Percentiles rank a stretch among this genome's conserved stretches.
Evolutionary conservation across 1,284 basidiomycete genomes (phyloP).

Genomic region (Leccinum fuscescens): DNA sequence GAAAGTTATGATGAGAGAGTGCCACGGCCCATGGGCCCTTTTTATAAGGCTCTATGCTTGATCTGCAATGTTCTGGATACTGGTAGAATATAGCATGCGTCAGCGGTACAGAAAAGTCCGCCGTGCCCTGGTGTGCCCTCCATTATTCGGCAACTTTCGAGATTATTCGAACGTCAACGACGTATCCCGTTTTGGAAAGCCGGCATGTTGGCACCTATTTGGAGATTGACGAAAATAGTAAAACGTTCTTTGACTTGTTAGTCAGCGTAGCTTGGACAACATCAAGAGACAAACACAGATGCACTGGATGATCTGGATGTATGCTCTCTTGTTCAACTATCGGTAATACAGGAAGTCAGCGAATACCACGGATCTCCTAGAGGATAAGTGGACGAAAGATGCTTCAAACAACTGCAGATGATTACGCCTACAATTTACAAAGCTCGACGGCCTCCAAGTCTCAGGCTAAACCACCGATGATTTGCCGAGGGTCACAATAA

Average conservation of each 20-base stretch:
- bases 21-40: not conserved
- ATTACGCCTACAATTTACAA: not conserved
- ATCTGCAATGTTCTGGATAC: conserved; percentile 11
- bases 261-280: not conserved
- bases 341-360: no score
- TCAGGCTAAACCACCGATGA: no score
- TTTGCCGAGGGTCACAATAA: no score
- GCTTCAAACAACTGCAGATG: no score
- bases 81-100: not conserved
- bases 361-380: no score
- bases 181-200: conserved; percentile 6
- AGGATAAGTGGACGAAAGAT: no score
- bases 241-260: not conserved
- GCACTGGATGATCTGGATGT: no score
- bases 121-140: not conserved
- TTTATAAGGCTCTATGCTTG: conserved; percentile 10
- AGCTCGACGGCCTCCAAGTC: not conserved
- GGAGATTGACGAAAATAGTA: not conserved
- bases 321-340: no score
- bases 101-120: not conserved
- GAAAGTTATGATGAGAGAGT: not conserved
- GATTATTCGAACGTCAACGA: conserved; percentile 4
- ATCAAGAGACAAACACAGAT: no score
- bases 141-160: conserved; percentile 11
- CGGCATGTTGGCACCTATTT: conserved; percentile 4